Conservation (phyloP, 176 grass and related monocot species). For the Zea mays region Zm-B73-REFERENCE-NAM-5.0 NC_050097.1:192181501-192182000, state of each 20-base stretch:
- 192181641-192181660: not conserved
- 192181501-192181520: no score
- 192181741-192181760: not conserved
- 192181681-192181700: no score
- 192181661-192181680: no score
- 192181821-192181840: conserved; percentile 3
- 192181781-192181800: not conserved
- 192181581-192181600: not conserved
- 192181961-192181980: not conserved
- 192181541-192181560: not conserved
- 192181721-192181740: no score
- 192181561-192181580: not conserved
- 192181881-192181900: no score
- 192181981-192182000: conserved; percentile 5
- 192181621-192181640: not conserved
- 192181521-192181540: not conserved
- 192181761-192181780: conserved; percentile 14
- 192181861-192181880: not conserved
- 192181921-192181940: no score
- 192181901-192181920: no score
- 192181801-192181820: not conserved
- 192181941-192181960: not conserved
- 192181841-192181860: conserved; percentile 16
- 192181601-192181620: not conserved
- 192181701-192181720: no score